These are phyloP conservation scores for Phytophthora ramorum DNA, from an alignment of 352 stramenopile species.

Conservation along the genomic window DNA sequence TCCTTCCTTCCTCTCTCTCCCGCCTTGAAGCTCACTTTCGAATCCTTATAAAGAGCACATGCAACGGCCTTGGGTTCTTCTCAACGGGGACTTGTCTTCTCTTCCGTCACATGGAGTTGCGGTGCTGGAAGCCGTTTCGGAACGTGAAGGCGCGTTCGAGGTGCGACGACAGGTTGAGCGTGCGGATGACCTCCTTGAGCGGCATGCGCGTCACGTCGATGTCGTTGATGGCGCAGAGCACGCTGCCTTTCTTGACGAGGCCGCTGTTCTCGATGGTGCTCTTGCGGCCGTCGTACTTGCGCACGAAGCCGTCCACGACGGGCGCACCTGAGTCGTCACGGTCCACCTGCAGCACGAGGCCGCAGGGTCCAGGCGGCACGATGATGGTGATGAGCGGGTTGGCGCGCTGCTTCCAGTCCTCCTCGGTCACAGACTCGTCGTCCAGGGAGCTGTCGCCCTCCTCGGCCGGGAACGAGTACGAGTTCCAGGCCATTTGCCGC, in stretches of 20 bases:
- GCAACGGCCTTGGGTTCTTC: conserved; percentile 21
- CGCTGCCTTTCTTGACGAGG: conserved; percentile 68
- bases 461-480: conserved; percentile 33
- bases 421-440: conserved; percentile 57
- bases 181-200: conserved; percentile 72
- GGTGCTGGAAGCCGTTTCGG: conserved; percentile 47
- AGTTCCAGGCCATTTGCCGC: conserved; percentile 27
- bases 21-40: conserved; percentile 29
- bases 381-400: conserved; percentile 75
- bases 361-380: conserved; percentile 74
- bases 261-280: conserved; percentile 81
- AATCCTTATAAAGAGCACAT: conserved; percentile 40
- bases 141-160: conserved; percentile 81
- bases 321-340: conserved; percentile 48
- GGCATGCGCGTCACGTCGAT: conserved; percentile 73
- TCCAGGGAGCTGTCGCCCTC: conserved; percentile 28
- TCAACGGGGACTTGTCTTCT: not conserved
- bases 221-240: conserved; percentile 83
- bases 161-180: conserved; percentile 77
- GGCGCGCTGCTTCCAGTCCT: conserved; percentile 72
- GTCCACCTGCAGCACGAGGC: conserved; percentile 70
- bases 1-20: conserved; percentile 23
- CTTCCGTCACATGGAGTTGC: conserved; percentile 43
- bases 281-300: conserved; percentile 67
- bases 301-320: conserved; percentile 79